Conservation (phyloP, 805 yeast genomes). For the Kuraishia borneana region DNA sequence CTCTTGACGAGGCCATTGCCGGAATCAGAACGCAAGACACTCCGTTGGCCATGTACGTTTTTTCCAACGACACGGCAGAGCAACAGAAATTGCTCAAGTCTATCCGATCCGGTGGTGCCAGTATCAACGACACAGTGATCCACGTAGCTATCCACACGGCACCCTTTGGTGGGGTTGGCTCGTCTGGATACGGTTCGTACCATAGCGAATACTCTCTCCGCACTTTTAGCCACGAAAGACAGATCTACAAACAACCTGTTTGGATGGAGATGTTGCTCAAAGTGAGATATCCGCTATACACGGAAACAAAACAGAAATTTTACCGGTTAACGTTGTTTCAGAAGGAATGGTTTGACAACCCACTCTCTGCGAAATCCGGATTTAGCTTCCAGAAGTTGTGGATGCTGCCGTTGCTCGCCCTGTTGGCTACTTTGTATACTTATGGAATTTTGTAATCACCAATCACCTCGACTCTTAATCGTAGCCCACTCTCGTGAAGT, state of each 20-base stretch:
- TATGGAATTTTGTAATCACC: too few species aligned
- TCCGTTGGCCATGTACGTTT: slow-evolving; percentile 75
- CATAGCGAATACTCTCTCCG: slow-evolving; percentile 66
- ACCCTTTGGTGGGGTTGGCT: slow-evolving; percentile 91
- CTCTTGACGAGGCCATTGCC: slow-evolving; percentile 31
- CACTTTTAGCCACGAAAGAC: slow-evolving; percentile 69
- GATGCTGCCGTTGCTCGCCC: too few species aligned
- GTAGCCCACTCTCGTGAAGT: too few species aligned
- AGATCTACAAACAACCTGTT: slow-evolving; percentile 51
- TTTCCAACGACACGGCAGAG: slow-evolving; percentile 35
- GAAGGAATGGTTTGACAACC: not conserved
- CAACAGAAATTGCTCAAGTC: slow-evolving; percentile 34
- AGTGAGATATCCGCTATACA: slow-evolving; percentile 61
- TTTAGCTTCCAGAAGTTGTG: too few species aligned
- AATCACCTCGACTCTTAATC: too few species aligned
- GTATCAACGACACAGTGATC: slow-evolving; percentile 59
- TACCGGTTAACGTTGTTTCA: not conserved
- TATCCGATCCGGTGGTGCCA: slow-evolving; percentile 63
- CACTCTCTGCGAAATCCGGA: too few species aligned
- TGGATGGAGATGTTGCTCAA: slow-evolving; percentile 49
- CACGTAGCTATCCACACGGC: slow-evolving; percentile 58
- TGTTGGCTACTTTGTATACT: too few species aligned
- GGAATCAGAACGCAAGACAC: slow-evolving; percentile 47
- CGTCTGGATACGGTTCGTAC: slow-evolving; percentile 73
- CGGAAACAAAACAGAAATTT: slow-evolving; percentile 14